These are phyloP conservation scores for Actinomortierella ambigua DNA, from an alignment of 371 early-diverging fungal genomes.

Conservation along the genomic window DNA sequence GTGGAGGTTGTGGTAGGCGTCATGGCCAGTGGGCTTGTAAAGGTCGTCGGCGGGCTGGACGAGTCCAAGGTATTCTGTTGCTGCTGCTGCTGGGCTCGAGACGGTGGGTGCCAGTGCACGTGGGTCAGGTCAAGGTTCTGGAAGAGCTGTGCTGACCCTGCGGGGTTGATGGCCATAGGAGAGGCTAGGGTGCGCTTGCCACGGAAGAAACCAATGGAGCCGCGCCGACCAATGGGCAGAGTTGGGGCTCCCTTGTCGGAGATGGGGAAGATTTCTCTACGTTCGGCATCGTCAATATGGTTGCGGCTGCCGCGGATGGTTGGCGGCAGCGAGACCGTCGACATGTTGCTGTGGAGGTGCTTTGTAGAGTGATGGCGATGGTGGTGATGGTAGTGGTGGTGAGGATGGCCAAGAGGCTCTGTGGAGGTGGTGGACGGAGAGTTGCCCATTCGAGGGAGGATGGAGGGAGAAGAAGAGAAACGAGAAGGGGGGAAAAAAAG, in stretches of 20 bases:
- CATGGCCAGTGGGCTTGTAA: constrained; percentile 22
- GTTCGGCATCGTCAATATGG: constrained; percentile 40
- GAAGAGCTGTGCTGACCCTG: constrained; percentile 22
- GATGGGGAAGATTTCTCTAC: constrained; percentile 45
- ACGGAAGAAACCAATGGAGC: constrained; percentile 44
- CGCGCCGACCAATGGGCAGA: constrained; percentile 20
- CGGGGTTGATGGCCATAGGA: constrained; percentile 23
- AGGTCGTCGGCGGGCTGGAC: too few relatives aligned
- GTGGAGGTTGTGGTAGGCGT: constrained; percentile 38
- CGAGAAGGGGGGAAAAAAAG: not conserved
- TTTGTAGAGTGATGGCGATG: too few relatives aligned
- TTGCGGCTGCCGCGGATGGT: constrained; percentile 35
- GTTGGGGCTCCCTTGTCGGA: constrained; percentile 40
- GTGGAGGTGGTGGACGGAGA: constrained; percentile 41
- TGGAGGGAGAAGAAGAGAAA: constrained; percentile 1
- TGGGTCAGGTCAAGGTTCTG: constrained; percentile 14
- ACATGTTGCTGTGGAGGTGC: constrained; percentile 36
- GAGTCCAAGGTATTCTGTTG: too few relatives aligned
- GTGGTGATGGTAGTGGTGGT: too few relatives aligned
- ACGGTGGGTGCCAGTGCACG: too few relatives aligned
- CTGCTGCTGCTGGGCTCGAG: too few relatives aligned
- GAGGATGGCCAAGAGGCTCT: constrained; percentile 30
- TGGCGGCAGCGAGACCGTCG: constrained; percentile 38
- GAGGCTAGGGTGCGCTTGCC: constrained; percentile 28
- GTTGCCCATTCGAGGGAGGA: constrained; percentile 32